Base-by-base conservation (phyloP, 2,329 filamentous ascomycete genomes). In the Ophiostoma quercus region DNA sequence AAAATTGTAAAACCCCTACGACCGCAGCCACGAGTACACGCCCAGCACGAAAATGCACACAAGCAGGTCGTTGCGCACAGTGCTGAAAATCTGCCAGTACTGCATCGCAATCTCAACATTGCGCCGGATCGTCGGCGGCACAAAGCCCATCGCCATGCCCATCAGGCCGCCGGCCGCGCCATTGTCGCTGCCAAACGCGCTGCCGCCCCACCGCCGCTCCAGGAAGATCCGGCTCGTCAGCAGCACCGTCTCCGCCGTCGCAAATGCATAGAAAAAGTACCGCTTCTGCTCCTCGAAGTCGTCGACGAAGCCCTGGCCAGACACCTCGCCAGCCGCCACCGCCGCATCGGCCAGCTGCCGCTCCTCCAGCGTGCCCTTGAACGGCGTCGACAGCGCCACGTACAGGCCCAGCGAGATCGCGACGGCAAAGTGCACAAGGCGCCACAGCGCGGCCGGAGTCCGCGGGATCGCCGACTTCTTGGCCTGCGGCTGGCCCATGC, bases 21-120 rank as follows among this genome's bases (percentile, higher is more conserved):
- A 65, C 22, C 80, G 79, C 72, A 79, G 69, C 84, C 84, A 87
- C 51, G 80, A 79, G 72, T 80, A 83, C 11, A 84, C 82, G 14
- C 90, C 91, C 72, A 94, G 78, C 68, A 94, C 89, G 79, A 94
- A 94, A 9, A 94, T 84, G 71, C 90, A 87, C 1, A 90, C 86
- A 81, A 93, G 82, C n/a, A 91, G 87, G 77, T 94, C 91, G 41
- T 84, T 84, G 76, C 89, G 84, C 32, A 94, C 86, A 4, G 90
- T 92, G 69, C 84, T 86, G 74, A 90, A 90, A 69, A 94, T 91
- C 77, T 89, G 85, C 22, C 84, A 84, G 77, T 93, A 94, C 73
- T 88, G 82, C 75, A 90, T 81, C 51, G 82, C 82, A 37, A 89
- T 81, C 75, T 84, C 82, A 25, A 91, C 77, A 75, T 89, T 90